Evolutionary conservation across 2,329 filamentous ascomycete genomes (phyloP).

Genomic region (Triangularia setosa): DNA sequence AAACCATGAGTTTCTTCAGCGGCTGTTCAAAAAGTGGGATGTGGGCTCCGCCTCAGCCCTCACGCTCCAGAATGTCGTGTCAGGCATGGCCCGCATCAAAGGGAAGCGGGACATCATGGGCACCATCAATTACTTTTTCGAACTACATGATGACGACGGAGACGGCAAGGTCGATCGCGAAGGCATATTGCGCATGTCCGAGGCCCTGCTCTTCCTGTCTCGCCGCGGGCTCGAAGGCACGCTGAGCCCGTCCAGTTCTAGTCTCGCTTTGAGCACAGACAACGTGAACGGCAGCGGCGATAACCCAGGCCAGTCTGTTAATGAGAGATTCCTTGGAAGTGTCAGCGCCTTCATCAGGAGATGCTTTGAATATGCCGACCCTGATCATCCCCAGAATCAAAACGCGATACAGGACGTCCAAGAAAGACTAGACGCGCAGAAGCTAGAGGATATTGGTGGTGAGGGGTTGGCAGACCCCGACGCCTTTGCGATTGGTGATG

Average conservation of each 20-base stretch:
- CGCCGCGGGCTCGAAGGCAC: slow-evolving; percentile 78
- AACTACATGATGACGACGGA: slow-evolving; percentile 88
- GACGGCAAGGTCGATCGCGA: slow-evolving; percentile 92
- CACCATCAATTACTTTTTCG: slow-evolving; percentile 96
- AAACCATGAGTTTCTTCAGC: slow-evolving; percentile 89
- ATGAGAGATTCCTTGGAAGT: slow-evolving; percentile 86
- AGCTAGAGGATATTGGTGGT: slow-evolving; percentile 29
- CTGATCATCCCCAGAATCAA: slow-evolving; percentile 68
- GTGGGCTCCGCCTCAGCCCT: slow-evolving; percentile 70
- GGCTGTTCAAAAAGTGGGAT: slow-evolving; percentile 87
- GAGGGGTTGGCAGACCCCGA: slow-evolving; percentile 35
- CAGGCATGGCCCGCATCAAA: slow-evolving; percentile 85
- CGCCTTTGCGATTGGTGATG: slow-evolving; percentile 73
- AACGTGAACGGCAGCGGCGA: slow-evolving; percentile 33
- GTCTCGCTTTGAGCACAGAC: slow-evolving; percentile 47
- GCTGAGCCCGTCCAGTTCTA: slow-evolving; percentile 61
- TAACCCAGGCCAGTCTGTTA: slow-evolving; percentile 56
- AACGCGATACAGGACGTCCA: slow-evolving; percentile 28
- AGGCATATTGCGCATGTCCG: slow-evolving; percentile 90
- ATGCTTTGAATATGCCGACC: slow-evolving; percentile 97
- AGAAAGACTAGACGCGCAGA: slow-evolving; percentile 23
- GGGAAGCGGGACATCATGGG: slow-evolving; percentile 96
- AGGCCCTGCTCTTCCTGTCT: slow-evolving; percentile 88
- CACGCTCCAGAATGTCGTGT: slow-evolving; percentile 87
- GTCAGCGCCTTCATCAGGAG: slow-evolving; percentile 93